Base-by-base conservation (phyloP, 73 alveolate species). In the Paramecium primaurelia region DNA sequence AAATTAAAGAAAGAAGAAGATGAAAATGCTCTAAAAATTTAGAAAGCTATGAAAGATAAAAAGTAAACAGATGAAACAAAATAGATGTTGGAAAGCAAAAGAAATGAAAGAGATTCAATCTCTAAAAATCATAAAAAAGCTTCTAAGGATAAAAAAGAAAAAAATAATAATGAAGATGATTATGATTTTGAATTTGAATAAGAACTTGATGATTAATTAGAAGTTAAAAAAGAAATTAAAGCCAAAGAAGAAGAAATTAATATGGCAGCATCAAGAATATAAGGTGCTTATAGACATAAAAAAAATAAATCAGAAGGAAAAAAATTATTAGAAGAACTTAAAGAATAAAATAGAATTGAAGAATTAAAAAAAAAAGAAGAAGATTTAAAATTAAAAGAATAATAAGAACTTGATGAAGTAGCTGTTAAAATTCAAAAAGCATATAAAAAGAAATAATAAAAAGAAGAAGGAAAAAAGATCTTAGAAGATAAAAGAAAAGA, bases 381-480 rank as follows among this genome's bases (percentile, higher is more conserved):
- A 80, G 77, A 44, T 14, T 26, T 42, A 28, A 49, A 80, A 80
- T 80, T 32, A 47, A 80, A 80, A 7, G 73, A 80, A 28, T 45
- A 75, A 4, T 11, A 75, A 42, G 58, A 38, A 16, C 47, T 38
- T 30, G 88, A 75, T 75, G 58, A 75, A 4, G 60, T 38, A 2
- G 88, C 88, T 36, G 60, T 38, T 12, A 42, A 38, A 42, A 36
- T 75, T 10, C 14, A 75, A 37, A 75, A 75, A 38, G 88, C 88
- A 30, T 75, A 75, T 12, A 75, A 75, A 75, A 75, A 75, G 36
- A 75, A 10, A 75, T 75, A 75, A 18, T n/a, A 75, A 28, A 75
- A n/a, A 75, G 88, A 75, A n/a, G 68, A 75, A 42, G 88, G 68
- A 10, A 75, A 7, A 34, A 75, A 42, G 40, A 42, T 38, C 1